Conservation (phyloP, 306 rosid species). For the Comarum palustre region DNA sequence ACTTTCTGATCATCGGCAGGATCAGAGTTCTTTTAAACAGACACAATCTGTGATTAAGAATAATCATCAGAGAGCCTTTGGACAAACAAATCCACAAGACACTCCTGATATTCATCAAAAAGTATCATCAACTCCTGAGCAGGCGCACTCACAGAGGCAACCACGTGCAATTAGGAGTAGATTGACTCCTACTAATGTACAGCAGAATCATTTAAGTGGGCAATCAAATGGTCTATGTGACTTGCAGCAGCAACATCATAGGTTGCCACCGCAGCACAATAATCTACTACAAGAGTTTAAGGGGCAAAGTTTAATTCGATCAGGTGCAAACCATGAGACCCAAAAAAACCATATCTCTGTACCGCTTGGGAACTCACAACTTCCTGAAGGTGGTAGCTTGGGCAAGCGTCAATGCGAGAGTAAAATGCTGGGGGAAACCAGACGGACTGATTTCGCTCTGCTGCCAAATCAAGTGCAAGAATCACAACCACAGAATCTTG, state of each 20-base stretch:
- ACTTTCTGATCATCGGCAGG: neutral
- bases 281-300: neutral
- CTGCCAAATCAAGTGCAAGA: constrained; percentile 41
- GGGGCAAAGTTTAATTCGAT: neutral
- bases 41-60: constrained; percentile 2
- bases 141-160: constrained; percentile 9
- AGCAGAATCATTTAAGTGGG: neutral
- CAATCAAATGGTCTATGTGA: neutral
- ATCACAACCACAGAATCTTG: neutral
- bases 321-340: neutral
- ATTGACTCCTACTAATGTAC: constrained; percentile 7
- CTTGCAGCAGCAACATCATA: constrained; percentile 8
- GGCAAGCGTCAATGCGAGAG: constrained; percentile 61
- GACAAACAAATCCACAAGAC: neutral
- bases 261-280: neutral
- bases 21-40: neutral
- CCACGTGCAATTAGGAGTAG: neutral
- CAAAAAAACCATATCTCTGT: neutral
- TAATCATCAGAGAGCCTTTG: neutral
- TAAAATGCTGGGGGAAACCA: constrained; percentile 56
- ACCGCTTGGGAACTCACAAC: constrained; percentile 23
- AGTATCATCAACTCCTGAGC: constrained; percentile 7
- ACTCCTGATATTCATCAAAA: constrained; percentile 10
- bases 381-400: constrained; percentile 56
- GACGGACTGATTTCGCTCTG: constrained; percentile 45